Evolutionary conservation across 2,329 filamentous ascomycete genomes (phyloP).

Genomic region (Trichophyton benhamiae): DNA sequence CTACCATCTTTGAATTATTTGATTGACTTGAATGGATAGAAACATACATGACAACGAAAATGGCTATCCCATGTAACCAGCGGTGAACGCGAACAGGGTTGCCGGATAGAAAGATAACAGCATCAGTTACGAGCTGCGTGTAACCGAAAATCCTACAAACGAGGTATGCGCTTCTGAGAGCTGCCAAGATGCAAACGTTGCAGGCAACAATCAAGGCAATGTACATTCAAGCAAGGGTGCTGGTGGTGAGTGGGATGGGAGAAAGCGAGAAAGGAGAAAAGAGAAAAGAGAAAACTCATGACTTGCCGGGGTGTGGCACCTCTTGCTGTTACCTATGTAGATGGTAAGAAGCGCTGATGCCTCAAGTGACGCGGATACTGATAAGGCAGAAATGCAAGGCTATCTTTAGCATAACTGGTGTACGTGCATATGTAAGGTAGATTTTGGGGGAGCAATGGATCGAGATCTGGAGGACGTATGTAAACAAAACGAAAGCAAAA

Average conservation of each 20-base stretch:
- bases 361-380: not conserved
- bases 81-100: not conserved
- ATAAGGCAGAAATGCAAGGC: not conserved
- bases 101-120: not conserved
- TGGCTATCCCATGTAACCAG: not conserved
- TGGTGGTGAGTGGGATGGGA: not conserved
- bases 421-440: not conserved
- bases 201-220: not conserved
- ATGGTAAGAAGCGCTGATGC: not conserved
- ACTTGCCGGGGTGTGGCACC: not conserved
- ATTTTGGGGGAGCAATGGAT: not conserved
- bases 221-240: too few species aligned
- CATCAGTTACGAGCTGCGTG: not conserved
- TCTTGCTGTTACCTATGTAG: not conserved
- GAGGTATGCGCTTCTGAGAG: not conserved
- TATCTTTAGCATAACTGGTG: not conserved
- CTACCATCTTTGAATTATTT: not conserved
- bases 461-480: not conserved
- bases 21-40: not conserved
- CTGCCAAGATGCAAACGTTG: not conserved
- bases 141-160: slow-evolving; percentile 3
- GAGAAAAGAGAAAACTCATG: not conserved
- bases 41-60: not conserved
- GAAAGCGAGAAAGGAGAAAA: not conserved
- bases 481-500: not conserved